Evolutionary conservation across 768 basidiomycete species (phyloP), one percentile per base, ranked within the genome.

Genomic region (Chalciporus sphaerocephalus): DNA sequence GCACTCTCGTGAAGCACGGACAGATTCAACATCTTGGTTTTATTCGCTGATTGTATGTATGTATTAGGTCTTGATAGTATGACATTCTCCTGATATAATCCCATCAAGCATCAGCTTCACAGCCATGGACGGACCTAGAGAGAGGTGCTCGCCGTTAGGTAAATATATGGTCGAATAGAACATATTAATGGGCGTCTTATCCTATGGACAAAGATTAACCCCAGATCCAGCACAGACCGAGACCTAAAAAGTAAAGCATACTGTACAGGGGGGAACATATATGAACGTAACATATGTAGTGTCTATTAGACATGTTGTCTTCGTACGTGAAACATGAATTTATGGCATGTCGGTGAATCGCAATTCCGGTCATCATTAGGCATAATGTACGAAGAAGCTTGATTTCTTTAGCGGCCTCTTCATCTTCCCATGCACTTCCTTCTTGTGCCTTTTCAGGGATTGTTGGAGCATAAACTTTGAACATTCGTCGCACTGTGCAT

Each of bases 1-100:
- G 81, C 81, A 24, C 67, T 69, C 70, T 74, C 62, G 53, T 78
- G 50, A 74, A 33, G 35, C 21, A 39, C 33, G 17, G 23, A 21
- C 17, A 25, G 35, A 38, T 42, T 40, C 22, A 13, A 16, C 27
- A 46, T 41, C 30, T 22, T 8, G 37, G 22, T 5, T 27, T 9
- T 27, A 27, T 7, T 16, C n/a, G 13, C 27, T 17, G 13, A 6
- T 22, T 36, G 37, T 37, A 20, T 22, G 32, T 40, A 30, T 33
- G 24, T 13, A 39, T 47, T 25, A 35, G 42, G 23, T 46, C n/a
- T 39, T 21, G 11, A 12, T 42, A 8, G 13, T 25, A 27, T 45
- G 24, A 25, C 13, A 9, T 32, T 32, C 15, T 32, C 15, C 13
- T 6, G 13, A 32, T n/a, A n/a, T n/a, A n/a, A n/a, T n/a, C n/a